Conservation (phyloP, 2,329 filamentous ascomycete genomes). For the Neopestalotiopsis rosae region DNA sequence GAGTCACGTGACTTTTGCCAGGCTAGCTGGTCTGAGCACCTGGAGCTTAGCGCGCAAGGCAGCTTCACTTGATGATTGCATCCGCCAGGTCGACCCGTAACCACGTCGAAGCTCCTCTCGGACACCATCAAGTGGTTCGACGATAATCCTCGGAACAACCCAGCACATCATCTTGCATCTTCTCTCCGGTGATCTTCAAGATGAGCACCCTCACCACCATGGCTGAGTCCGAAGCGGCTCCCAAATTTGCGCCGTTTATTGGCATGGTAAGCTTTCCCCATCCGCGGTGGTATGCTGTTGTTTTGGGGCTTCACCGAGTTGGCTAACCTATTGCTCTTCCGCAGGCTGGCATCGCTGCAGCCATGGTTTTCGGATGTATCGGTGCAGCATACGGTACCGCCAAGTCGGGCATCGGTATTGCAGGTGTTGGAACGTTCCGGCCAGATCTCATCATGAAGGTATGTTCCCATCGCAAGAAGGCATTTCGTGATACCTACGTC, state of each 20-base stretch:
- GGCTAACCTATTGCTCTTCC: neutral
- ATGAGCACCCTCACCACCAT: constrained; percentile 40
- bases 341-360: constrained; percentile 79
- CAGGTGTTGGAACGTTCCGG: constrained; percentile 82
- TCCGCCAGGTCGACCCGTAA: neutral
- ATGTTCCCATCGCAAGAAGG: neutral
- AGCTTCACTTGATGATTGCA: constrained; percentile 17
- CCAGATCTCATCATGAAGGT: constrained; percentile 93
- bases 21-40: constrained; percentile 11
- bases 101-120: neutral
- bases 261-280: constrained; percentile 72
- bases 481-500: constrained; percentile 25
- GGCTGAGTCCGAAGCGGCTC: constrained; percentile 64
- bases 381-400: constrained; percentile 88
- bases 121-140: constrained; percentile 5
- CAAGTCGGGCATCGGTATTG: constrained; percentile 87
- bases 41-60: constrained; percentile 3
- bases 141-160: neutral
- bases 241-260: constrained; percentile 86
- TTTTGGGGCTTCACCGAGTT: constrained; percentile 7
- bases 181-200: neutral
- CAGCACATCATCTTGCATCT: neutral
- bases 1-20: neutral
- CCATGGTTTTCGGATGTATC: constrained; percentile 86
- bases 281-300: constrained; percentile 2